A percentile compares a stretch with the other conserved stretches of the same genome.
Evolutionary conservation across 2,329 filamentous ascomycete species (phyloP).

Genomic region (Penicillium sp.): DNA sequence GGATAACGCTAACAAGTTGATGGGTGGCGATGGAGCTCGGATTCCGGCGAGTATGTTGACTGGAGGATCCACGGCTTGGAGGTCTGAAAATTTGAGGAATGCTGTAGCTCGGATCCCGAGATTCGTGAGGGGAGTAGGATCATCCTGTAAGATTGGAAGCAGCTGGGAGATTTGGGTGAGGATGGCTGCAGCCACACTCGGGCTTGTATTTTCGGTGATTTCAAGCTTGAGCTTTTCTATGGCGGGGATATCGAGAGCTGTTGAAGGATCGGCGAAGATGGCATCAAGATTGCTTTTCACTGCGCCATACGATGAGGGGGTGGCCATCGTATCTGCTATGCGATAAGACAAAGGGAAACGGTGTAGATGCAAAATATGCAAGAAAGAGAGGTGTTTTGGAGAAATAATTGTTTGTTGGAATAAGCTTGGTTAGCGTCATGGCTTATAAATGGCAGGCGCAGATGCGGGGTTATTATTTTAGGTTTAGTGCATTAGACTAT

Average conservation of each 20-base stretch:
- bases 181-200: conserved; percentile 34
- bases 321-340: conserved; percentile 24
- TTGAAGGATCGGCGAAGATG: conserved; percentile 43
- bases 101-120: conserved; percentile 49
- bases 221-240: conserved; percentile 50
- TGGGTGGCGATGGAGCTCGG: conserved; percentile 45
- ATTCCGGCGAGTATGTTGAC: conserved; percentile 56
- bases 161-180: conserved; percentile 48
- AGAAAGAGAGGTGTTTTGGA: not conserved
- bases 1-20: conserved; percentile 55
- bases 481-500: not conserved
- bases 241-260: conserved; percentile 44
- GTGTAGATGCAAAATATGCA: not conserved
- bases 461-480: not conserved
- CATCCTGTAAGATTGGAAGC: conserved; percentile 53
- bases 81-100: conserved; percentile 48
- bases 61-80: conserved; percentile 46
- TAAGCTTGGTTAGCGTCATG: not conserved
- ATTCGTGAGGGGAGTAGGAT: conserved; percentile 53
- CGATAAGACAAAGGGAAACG: not conserved
- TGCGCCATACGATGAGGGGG: conserved; percentile 31
- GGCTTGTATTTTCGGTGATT: conserved; percentile 33
- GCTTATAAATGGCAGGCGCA: not conserved
- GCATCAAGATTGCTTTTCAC: conserved; percentile 42
- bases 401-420: not conserved